Base-by-base conservation (phyloP, 805 yeast genomes). In the Cyberlindnera maritima region DNA sequence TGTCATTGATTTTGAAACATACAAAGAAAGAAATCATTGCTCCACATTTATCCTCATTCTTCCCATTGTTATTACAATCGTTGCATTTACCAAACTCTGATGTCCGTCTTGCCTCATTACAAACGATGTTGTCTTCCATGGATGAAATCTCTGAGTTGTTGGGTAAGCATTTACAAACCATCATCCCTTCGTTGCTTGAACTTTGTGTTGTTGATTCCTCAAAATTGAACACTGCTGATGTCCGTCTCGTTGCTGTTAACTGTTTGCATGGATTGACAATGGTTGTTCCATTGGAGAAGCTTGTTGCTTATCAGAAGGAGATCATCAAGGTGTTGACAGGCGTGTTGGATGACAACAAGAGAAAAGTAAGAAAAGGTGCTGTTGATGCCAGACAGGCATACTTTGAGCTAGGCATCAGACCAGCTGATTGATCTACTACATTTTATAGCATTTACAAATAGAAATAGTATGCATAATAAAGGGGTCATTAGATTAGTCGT, bases 371-470 rank as follows among this genome's bases (percentile, higher is more conserved):
- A 60, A 84, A 81, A 61, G 73, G 79, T 43, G 85, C 92, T 7
- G 82, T 86, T 44, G 89, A 85, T 55, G 80, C 92, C 45, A 78
- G 97, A 59, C 97, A 92, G 61, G 69, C 74, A 0, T 84, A 79
- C 58, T 88, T 70, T 62, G 95, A 86, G 46, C 47, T 72, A 28
- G 75, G 76, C 4, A 53, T 56, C 44, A 36, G 67, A 18, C 66
- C 68, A 25, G 64, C 64, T 42, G 72, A 68, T 28, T 65, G 21
- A 39, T 10, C 17, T 14, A 39, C 11, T n/a, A n/a, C n/a, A n/a
- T n/a, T n/a, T n/a, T n/a, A n/a, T n/a, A n/a, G n/a, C n/a, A n/a
- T n/a, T n/a, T n/a, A n/a, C n/a, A n/a, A n/a, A n/a, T n/a, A n/a
- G n/a, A n/a, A n/a, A 26, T 23, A 8, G 14, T 14, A 21, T 34